Base-by-base conservation (phyloP, 352 stramenopile species). In the Phytophthora multivora region DNA sequence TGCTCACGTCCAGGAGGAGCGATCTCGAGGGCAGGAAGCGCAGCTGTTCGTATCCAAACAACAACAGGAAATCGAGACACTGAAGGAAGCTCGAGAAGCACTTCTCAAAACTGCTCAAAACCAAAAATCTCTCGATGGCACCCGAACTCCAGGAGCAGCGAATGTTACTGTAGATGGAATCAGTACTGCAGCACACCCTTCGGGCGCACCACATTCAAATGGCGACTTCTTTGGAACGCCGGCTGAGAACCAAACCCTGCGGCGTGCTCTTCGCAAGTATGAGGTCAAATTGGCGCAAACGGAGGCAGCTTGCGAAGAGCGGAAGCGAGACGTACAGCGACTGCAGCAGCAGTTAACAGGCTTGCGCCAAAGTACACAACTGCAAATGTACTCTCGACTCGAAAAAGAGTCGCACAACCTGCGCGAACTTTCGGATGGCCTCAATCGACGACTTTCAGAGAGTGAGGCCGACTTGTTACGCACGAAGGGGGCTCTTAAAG, bases 291-390 rank as follows among this genome's bases (percentile, higher is more conserved):
- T 80, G 30, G 71, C 68, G 28, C 77, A 76, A 23, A 69, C 79
- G 11, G 71, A 83, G 50, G 66, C 71, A 18, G 36, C 33, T 0
- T 81, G 76, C 23, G 75, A 83, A 21, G 75, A 89, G 15, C 64
- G 67, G 13, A 75, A 72, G 5, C 33, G 51, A 4, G 73, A 88
- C 31, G 39, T 75, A 0, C 70, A 85, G 23, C 73, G 79, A 0
- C 63, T 88, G 31, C 73, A 89, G 45, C 80, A 91, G 40, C 80
- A 89, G 10, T 41, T 89, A 10, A 69, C 58, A 40, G 73, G 73
- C 3, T 54, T 78, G 38, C 71, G 75, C 7, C 75, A 89, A 53
- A 86, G 75, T 47, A 75, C 77, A 3, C 69, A 90, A 52, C 39
- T 70, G 12, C 80, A 88, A 64, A 71, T 58, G 55, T 85, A 68